Evolutionary conservation across 2,329 filamentous ascomycete genomes (phyloP).

Genomic region (Talaromyces piceae): DNA sequence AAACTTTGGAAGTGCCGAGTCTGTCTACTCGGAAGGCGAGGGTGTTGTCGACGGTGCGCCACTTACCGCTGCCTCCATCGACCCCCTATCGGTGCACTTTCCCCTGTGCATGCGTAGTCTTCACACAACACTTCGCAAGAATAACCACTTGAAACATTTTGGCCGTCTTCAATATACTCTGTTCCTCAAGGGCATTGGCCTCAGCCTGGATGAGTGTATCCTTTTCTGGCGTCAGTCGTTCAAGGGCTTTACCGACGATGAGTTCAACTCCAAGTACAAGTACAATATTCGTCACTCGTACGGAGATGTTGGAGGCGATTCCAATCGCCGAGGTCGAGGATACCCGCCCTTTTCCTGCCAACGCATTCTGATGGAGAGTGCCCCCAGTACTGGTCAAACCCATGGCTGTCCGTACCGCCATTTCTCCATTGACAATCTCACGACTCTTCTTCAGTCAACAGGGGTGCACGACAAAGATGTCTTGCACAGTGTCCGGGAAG

Average conservation of each 20-base stretch:
- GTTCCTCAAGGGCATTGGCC: slow-evolving; percentile 91
- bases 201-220: slow-evolving; percentile 85
- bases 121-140: slow-evolving; percentile 76
- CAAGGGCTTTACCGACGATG: slow-evolving; percentile 80
- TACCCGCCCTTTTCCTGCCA: slow-evolving; percentile 92
- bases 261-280: slow-evolving; percentile 94
- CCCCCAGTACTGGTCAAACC: slow-evolving; percentile 76
- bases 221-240: slow-evolving; percentile 87
- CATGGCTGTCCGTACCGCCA: slow-evolving; percentile 97
- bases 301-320: slow-evolving; percentile 89
- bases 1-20: slow-evolving; percentile 88
- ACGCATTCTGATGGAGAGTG: slow-evolving; percentile 84
- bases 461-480: slow-evolving; percentile 73
- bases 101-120: slow-evolving; percentile 91
- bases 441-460: slow-evolving; percentile 64
- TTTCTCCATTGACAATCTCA: slow-evolving; percentile 81
- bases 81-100: slow-evolving; percentile 72
- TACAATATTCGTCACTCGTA: slow-evolving; percentile 96
- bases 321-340: slow-evolving; percentile 75
- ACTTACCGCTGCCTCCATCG: slow-evolving; percentile 72
- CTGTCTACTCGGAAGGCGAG: slow-evolving; percentile 63
- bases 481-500: slow-evolving; percentile 73
- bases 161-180: slow-evolving; percentile 90
- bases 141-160: slow-evolving; percentile 86
- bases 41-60: slow-evolving; percentile 60